Base-by-base conservation (phyloP, 768 basidiomycete genomes). In the Amanita muscaria region DNA sequence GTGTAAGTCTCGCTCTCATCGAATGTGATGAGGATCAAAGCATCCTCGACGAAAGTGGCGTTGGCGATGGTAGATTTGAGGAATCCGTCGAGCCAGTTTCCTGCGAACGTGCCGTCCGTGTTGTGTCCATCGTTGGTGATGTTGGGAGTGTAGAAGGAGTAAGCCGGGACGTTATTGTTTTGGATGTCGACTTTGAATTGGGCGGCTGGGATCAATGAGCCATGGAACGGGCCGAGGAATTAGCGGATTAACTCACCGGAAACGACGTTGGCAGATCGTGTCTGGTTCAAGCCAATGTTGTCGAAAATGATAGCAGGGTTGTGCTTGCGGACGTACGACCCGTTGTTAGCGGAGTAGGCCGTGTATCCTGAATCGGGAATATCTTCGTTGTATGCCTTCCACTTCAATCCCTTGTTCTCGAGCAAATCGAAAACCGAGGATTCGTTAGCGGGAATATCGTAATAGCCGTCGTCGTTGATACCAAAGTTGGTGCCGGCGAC, bases 171-270 rank as follows among this genome's bases (percentile, higher is more conserved):
- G 3, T 61, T 63, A 35, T 69, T 58, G 7, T 69, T 70, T 18
- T 66, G 67, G 12, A 79, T 58, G 51, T 83, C 80, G 21, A 64
- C 60, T 5, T 76, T 72, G 50, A 82, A 23, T 9, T 15, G 25
- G 25, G 24, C 23, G 4, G n/a, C 40, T 40, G 27, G 2, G 25
- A 18, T 12, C 18, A 29, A 15, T 18, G 23, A 10, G 16, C 1
- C 14, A n/a, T 9, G 2, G 40, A 5, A 14, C 11, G 24, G 4
- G 24, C 23, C 79, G 55, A 79, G n/a, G n/a, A n/a, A n/a, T n/a
- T n/a, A n/a, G n/a, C n/a, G n/a, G n/a, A n/a, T n/a, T n/a, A n/a
- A 67, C 45, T 80, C 80, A 55, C 79, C 82, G 57, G 78, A 80
- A 32, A 79, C 68, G 37, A 73, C 66, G n/a, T 69, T 67, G 7